phyloP scores from a whole-genome alignment of 2,329 filamentous ascomycete genomes.

The Claviceps quebecensis region DNA sequence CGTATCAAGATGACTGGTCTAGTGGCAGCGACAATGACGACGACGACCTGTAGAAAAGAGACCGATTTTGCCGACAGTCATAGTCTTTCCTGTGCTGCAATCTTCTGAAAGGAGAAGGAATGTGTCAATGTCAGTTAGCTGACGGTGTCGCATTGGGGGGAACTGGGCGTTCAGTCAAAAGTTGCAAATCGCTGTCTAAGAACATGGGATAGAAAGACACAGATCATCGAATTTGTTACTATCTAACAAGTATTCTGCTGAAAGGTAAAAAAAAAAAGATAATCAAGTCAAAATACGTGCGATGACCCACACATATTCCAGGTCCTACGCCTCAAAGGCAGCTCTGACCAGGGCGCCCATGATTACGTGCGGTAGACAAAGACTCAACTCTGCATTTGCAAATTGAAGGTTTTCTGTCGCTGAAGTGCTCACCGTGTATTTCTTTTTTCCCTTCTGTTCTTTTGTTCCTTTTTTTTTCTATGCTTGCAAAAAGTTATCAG shows the following conservation, averaged over 20 bases:
- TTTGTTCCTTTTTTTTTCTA: too few relatives aligned
- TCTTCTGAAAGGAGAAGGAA: too few relatives aligned
- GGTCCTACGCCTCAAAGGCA: not conserved
- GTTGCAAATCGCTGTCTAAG: not conserved
- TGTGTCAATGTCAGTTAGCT: too few relatives aligned
- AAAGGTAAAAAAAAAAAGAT: not conserved
- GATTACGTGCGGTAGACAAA: not conserved
- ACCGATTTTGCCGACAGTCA: too few relatives aligned
- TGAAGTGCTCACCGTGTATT: slow-evolving; percentile 1
- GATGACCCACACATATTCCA: not conserved
- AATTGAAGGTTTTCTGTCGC: not conserved
- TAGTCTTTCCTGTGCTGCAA: too few relatives aligned
- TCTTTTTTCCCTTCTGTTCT: not conserved
- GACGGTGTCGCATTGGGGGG: not conserved
- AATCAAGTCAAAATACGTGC: not conserved
- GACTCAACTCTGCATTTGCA: not conserved
- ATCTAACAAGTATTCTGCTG: not conserved
- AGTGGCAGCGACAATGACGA: slow-evolving; percentile 61
- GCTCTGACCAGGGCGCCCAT: not conserved
- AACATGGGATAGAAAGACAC: not conserved
- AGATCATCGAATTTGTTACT: not conserved
- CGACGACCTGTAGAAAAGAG: slow-evolving; percentile 30
- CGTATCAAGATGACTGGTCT: slow-evolving; percentile 79
- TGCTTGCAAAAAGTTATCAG: not conserved
- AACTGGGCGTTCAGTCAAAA: not conserved